These are phyloP conservation scores for Penicillium sp. DNA, from an alignment of 2,329 filamentous ascomycete species.

Conservation along the genomic window DNA sequence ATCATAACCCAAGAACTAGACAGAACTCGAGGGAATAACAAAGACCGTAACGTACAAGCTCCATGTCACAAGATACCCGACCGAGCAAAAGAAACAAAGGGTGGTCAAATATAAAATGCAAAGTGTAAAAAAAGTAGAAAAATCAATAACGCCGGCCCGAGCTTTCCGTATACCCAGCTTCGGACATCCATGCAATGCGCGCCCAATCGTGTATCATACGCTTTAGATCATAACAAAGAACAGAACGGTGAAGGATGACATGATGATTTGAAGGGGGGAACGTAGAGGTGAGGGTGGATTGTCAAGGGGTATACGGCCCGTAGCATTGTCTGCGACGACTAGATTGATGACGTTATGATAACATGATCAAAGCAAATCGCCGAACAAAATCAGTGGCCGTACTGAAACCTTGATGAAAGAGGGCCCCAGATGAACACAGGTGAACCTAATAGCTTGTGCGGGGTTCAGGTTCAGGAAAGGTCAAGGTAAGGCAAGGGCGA, in stretches of 20 bases:
- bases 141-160: constrained; percentile 15
- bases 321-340: constrained; percentile 11
- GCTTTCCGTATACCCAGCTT: constrained; percentile 21
- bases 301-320: background rate
- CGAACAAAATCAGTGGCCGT: background rate
- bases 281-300: no score
- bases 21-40: background rate
- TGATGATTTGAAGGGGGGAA: background rate
- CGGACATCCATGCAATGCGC: constrained; percentile 11
- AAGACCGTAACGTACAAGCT: constrained; percentile 7
- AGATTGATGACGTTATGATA: constrained; percentile 13
- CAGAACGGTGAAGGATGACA: background rate
- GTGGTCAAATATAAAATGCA: no score
- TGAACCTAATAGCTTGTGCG: background rate
- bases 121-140: background rate
- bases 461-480: background rate
- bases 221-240: background rate
- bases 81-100: background rate
- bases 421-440: background rate
- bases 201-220: constrained; percentile 4
- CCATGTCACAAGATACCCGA: background rate
- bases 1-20: background rate
- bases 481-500: background rate
- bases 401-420: background rate
- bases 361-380: constrained; percentile 15